A percentile compares a stretch with the other conserved stretches of the same genome.
Conservation (phyloP, 2,329 filamentous ascomycete genomes). For the Mollisia scopiformis region DNA sequence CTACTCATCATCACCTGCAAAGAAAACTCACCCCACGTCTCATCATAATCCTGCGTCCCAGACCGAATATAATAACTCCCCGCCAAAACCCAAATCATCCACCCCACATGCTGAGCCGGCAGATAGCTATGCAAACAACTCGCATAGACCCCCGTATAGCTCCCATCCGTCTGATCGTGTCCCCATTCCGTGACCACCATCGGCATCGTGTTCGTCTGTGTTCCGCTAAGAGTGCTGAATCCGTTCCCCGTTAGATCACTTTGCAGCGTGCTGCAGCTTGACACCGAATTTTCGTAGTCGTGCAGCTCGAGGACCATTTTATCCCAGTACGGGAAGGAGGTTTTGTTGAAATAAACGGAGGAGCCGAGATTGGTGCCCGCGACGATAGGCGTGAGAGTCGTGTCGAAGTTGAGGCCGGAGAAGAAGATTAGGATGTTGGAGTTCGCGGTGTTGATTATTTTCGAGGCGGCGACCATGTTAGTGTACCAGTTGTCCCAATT, state of each 20-base stretch:
- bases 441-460: conserved; percentile 46
- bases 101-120: conserved; percentile 45
- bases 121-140: conserved; percentile 49
- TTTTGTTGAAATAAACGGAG: conserved; percentile 37
- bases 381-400: conserved; percentile 25
- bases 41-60: conserved; percentile 57
- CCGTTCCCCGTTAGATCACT: conserved; percentile 10
- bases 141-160: conserved; percentile 51
- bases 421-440: conserved; percentile 49
- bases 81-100: conserved; percentile 63
- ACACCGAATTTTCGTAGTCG: conserved; percentile 49
- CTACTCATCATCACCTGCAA: background rate
- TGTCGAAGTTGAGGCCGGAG: conserved; percentile 50
- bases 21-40: conserved; percentile 57
- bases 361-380: conserved; percentile 20
- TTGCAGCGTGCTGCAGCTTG: conserved; percentile 23
- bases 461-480: conserved; percentile 45
- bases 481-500: conserved; percentile 49
- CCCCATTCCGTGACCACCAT: conserved; percentile 47
- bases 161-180: conserved; percentile 49
- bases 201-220: conserved; percentile 41
- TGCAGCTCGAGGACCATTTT: conserved; percentile 53
- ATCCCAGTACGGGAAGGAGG: conserved; percentile 42
- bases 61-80: conserved; percentile 61
- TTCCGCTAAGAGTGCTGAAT: conserved; percentile 22